These are phyloP conservation scores for Calonectria pauciramosa DNA, from an alignment of 2,329 filamentous ascomycete genomes.

Conservation along the genomic window DNA sequence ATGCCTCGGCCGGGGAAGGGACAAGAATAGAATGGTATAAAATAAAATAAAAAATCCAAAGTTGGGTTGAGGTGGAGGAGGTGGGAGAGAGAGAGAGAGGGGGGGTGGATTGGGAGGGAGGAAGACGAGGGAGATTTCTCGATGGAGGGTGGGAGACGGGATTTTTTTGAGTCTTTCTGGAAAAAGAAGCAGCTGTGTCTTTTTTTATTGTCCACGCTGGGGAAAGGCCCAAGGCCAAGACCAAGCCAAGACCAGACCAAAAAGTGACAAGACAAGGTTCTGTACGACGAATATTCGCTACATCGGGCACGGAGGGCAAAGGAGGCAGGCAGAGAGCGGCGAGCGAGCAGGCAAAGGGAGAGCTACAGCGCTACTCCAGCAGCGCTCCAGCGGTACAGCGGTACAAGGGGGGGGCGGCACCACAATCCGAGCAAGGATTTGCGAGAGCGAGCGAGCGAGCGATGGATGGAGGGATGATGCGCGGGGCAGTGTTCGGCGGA, in stretches of 20 bases:
- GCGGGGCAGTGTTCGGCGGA: constrained; percentile 23
- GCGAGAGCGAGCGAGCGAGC: background rate
- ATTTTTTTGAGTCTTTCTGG: constrained; percentile 22
- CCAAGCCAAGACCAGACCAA: background rate
- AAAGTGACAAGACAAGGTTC: constrained; percentile 4
- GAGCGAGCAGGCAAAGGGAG: background rate
- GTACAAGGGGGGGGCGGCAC: background rate
- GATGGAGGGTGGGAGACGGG: constrained; percentile 10
- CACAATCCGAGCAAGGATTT: background rate
- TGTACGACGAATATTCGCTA: constrained; percentile 8
- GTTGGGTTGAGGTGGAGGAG: background rate
- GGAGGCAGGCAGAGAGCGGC: background rate
- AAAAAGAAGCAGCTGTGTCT: constrained; percentile 6
- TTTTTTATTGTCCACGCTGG: background rate
- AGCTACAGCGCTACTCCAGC: constrained; percentile 8
- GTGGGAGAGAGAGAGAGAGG: background rate
- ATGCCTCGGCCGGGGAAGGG: constrained; percentile 5
- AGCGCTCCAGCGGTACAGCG: background rate
- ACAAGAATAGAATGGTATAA: constrained; percentile 17
- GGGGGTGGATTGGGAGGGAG: background rate
- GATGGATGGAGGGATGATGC: constrained; percentile 8
- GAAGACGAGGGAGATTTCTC: background rate
- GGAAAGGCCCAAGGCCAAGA: constrained; percentile 1
- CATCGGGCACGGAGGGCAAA: background rate
- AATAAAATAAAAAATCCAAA: background rate